Base-by-base conservation (phyloP, 2,329 filamentous ascomycete species). In the Exophiala xenobiotica region DNA sequence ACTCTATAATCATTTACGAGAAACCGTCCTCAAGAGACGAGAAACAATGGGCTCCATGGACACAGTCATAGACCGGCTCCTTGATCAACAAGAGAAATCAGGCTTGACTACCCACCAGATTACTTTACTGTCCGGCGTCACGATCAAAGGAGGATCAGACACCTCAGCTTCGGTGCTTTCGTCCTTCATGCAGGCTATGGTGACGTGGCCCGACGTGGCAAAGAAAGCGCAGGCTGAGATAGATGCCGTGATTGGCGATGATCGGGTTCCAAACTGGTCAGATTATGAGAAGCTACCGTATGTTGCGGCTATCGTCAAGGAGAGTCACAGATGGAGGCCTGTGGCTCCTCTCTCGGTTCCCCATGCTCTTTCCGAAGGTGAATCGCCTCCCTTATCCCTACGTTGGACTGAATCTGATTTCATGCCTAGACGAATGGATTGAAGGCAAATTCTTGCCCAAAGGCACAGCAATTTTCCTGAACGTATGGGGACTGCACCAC, bases 381-480 rank as follows among this genome's bases (percentile, higher is more conserved):
- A 33, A 19, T 62, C 1, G 58, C 55, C 2, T 39, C 57, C 1
- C 47, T 43, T 3, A 53, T 64, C 26, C 48, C 56, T 1, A 59
- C 62, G 43, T n/a, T 14, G 24, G 67, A 3, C 64, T 64, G 63
- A 60, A 9, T 5, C 61, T 3, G 66, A 65, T 49, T 14, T 33
- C 18, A 8, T 20, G 11, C 18, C 22, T 68, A 64, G 72, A 76
- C 43, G 70, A 72, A 45, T 64, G 58, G 54, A 65, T 71, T 40
- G 63, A 72, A 6, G 76, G 74, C 3, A 71, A 70, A 48, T 66
- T 68, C 22, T 74, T 81, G 38, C 77, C 78, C 8, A 74, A 72
- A 33, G 70, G 70, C 5, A 65, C 75, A 0, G 68, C 64, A 1
- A 61, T 80, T 4, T 68, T 74, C 1, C 64, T 75, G 6, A 80